Base-by-base conservation (phyloP, 352 stramenopile species). In the Aphanomyces invadans region DNA sequence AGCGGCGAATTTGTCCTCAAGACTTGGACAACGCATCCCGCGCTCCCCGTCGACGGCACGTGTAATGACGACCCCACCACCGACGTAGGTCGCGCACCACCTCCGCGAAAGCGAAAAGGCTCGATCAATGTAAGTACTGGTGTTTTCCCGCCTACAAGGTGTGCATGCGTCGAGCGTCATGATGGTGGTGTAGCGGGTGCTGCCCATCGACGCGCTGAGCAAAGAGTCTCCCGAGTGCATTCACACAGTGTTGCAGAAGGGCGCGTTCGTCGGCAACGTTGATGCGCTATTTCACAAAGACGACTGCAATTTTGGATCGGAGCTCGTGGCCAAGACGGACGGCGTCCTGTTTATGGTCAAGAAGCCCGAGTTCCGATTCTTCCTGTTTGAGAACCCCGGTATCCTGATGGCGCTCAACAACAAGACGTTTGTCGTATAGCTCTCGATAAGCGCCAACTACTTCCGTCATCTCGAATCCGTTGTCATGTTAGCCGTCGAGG, bases 391-490 rank as follows among this genome's bases (percentile, higher is more conserved):
- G 68, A 89, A 90, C 52, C 81, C 81, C 10, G 81, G 81, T 5
- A 79, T 90, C 46, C 80, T 90, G 65, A 75, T 90, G 74, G 83
- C 77, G 39, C 79, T 90, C 39, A 88, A 79, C 45, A 79, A 75
- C 46, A 77, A 76, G 53, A 68, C 83, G 55, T 88, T 73, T 55
- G 78, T 80, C 19, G 73, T 70, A 36, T 87, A 69, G 64, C 21
- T n/a, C n/a, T n/a, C n/a, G n/a, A n/a, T n/a, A n/a, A n/a, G n/a
- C n/a, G n/a, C n/a, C n/a, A 39, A 3, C 10, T 31, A 62, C 19
- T 54, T 12, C 46, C 46, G 46, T 11, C 23, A 54, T 54, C 38
- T n/a, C n/a, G n/a, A n/a, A n/a, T n/a, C n/a, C n/a, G n/a, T n/a
- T n/a, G n/a, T n/a, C n/a, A n/a, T n/a, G n/a, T n/a, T n/a, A n/a